A percentile compares a stretch with the other conserved stretches of the same genome.
phyloP scores from a whole-genome alignment of 306 rosid species.

The Albizia julibrissin region DNA sequence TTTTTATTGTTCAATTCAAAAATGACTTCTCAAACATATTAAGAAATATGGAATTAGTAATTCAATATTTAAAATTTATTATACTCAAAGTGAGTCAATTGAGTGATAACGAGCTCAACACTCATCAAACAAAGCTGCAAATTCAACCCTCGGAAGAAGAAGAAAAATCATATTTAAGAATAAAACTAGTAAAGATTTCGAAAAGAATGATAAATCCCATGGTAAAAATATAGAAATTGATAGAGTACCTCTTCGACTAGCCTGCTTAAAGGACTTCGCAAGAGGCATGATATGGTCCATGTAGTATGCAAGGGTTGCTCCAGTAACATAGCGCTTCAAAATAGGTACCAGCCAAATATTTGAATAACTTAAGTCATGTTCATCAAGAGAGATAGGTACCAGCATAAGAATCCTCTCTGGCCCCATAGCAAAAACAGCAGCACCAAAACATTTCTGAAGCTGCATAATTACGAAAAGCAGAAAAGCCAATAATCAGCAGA shows the following conservation, averaged over 20 bases:
- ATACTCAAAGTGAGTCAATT: neutral
- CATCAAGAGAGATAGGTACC: slow-evolving; percentile 70
- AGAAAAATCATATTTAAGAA: neutral
- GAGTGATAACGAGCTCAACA: neutral
- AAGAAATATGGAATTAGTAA: neutral
- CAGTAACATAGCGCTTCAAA: slow-evolving; percentile 66
- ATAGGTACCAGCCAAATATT: slow-evolving; percentile 84
- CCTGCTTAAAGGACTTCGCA: slow-evolving; percentile 76
- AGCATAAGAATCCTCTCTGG: slow-evolving; percentile 70
- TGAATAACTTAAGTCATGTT: slow-evolving; percentile 45
- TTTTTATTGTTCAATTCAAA: neutral
- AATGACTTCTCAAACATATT: neutral
- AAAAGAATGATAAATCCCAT: neutral
- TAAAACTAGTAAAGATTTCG: neutral
- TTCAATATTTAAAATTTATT: neutral
- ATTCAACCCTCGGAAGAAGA: neutral
- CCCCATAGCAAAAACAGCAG: slow-evolving; percentile 87
- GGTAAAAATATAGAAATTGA: neutral
- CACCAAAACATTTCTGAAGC: slow-evolving; percentile 83
- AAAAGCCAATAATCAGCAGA: slow-evolving; percentile 27
- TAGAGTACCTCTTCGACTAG: slow-evolving; percentile 70
- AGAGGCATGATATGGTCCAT: slow-evolving; percentile 75
- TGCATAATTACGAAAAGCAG: slow-evolving; percentile 41
- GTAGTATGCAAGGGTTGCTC: slow-evolving; percentile 81
- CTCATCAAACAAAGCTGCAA: neutral